Evolutionary conservation across 139 green algal species (phyloP).

Genomic region (Bryopsis sp.): DNA sequence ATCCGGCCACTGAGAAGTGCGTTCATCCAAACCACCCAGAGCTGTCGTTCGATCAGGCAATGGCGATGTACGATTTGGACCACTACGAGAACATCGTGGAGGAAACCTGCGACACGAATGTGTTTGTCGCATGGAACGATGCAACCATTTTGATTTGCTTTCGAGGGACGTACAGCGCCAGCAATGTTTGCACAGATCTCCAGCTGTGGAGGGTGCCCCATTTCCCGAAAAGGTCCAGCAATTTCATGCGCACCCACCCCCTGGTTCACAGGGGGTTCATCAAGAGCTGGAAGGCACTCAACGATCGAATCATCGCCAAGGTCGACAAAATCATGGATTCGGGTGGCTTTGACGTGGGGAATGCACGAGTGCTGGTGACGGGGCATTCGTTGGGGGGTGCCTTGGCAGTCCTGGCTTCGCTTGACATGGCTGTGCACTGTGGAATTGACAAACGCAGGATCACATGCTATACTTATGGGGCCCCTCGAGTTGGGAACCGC

Average conservation of each 20-base stretch:
- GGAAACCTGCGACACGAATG: background rate
- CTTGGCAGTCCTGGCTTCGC: slow-evolving; percentile 46
- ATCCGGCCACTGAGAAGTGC: too few species aligned
- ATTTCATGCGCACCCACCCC: background rate
- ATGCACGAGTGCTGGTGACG: slow-evolving; percentile 26
- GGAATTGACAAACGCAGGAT: background rate
- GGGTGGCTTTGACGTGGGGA: background rate
- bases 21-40: background rate
- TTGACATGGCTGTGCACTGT: slow-evolving; percentile 24
- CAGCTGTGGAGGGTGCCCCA: background rate
- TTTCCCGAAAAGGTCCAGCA: background rate
- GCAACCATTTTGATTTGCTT: background rate
- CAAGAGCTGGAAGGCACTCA: background rate
- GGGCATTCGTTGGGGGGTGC: slow-evolving; percentile 56
- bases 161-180: background rate
- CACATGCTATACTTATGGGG: slow-evolving; percentile 6
- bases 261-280: background rate
- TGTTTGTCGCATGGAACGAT: background rate
- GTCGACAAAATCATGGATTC: background rate
- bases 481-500: slow-evolving; percentile 4
- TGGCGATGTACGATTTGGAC: background rate
- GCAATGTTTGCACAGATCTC: background rate
- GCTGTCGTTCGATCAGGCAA: background rate
- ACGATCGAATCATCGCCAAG: background rate
- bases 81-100: background rate